Evolutionary conservation across 2,329 filamentous ascomycete species (phyloP).

Genomic region (Dactylonectria macrodidyma): DNA sequence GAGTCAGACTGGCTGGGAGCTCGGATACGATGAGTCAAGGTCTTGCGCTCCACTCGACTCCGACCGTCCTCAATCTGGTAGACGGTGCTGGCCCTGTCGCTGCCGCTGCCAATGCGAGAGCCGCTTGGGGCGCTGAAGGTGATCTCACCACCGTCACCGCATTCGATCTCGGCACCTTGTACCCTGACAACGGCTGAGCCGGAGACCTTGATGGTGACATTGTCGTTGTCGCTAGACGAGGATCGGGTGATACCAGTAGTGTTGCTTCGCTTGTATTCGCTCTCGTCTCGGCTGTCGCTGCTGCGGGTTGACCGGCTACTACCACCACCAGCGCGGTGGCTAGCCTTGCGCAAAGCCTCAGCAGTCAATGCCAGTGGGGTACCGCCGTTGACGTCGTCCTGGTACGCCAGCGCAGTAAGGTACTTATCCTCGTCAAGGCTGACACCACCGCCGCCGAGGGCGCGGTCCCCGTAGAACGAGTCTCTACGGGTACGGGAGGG

Average conservation of each 20-base stretch:
- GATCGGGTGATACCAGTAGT: conserved; percentile 74
- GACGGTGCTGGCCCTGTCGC: conserved; percentile 66
- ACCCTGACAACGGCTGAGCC: conserved; percentile 70
- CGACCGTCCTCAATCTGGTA: conserved; percentile 65
- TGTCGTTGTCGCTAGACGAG: conserved; percentile 66
- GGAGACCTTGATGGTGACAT: conserved; percentile 73
- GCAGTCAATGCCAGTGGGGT: conserved; percentile 66
- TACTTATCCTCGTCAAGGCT: conserved; percentile 58
- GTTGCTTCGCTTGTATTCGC: conserved; percentile 73
- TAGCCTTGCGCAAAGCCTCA: conserved; percentile 68
- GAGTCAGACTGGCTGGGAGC: conserved; percentile 67
- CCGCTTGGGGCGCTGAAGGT: conserved; percentile 61
- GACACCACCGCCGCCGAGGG: conserved; percentile 52
- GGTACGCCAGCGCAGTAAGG: conserved; percentile 60
- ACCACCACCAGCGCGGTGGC: conserved; percentile 60
- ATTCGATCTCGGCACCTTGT: conserved; percentile 71
- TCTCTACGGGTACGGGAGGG: conserved; percentile 55
- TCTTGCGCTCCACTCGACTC: conserved; percentile 59
- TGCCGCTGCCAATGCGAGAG: conserved; percentile 65
- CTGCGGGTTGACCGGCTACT: conserved; percentile 72
- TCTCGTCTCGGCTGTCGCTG: conserved; percentile 74
- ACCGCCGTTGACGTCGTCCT: conserved; percentile 66
- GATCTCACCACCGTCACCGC: conserved; percentile 72
- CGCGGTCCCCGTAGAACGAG: conserved; percentile 58
- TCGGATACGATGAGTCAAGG: conserved; percentile 61